Conservation (phyloP, 495 filamentous ascomycete species). For the Tirmania nivea region DNA sequence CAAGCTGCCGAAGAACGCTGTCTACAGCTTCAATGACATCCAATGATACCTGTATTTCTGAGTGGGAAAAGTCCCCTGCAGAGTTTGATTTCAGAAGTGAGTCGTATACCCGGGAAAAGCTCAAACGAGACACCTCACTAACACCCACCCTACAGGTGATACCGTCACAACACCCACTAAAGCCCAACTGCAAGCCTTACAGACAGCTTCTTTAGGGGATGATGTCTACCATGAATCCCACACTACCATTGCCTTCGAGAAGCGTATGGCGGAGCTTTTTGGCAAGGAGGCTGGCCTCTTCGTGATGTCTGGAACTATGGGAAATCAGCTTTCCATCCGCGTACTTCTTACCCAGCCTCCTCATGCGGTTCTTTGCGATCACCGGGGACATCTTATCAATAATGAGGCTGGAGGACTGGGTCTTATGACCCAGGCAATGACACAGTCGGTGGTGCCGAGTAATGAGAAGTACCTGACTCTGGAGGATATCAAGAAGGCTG, state of each 20-base stretch:
- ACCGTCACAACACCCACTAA: conserved; percentile 69
- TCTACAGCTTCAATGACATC: no score
- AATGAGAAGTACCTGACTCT: conserved; percentile 57
- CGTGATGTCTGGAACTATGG: conserved; percentile 81
- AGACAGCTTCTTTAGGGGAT: conserved; percentile 39
- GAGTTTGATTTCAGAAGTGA: no score
- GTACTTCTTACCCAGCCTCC: conserved; percentile 48
- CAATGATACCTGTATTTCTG: no score
- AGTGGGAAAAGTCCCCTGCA: no score
- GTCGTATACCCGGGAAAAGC: no score
- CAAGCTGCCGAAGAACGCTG: no score
- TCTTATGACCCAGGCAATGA: conserved; percentile 34
- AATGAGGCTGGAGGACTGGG: conserved; percentile 57
- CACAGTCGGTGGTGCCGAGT: conserved; percentile 33
- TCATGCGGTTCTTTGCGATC: conserved; percentile 46
- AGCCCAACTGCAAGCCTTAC: conserved; percentile 51
- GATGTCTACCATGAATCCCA: conserved; percentile 71
- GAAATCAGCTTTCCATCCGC: conserved; percentile 54
- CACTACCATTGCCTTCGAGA: conserved; percentile 51
- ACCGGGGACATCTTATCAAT: conserved; percentile 40
- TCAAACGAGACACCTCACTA: neutral
- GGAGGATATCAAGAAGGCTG: conserved; percentile 43
- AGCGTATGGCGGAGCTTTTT: conserved; percentile 44
- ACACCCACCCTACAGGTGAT: conserved; percentile 30
- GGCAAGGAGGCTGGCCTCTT: conserved; percentile 52